Conservation (phyloP, 768 basidiomycete genomes). For the Panaeolus cyanescens region DNA sequence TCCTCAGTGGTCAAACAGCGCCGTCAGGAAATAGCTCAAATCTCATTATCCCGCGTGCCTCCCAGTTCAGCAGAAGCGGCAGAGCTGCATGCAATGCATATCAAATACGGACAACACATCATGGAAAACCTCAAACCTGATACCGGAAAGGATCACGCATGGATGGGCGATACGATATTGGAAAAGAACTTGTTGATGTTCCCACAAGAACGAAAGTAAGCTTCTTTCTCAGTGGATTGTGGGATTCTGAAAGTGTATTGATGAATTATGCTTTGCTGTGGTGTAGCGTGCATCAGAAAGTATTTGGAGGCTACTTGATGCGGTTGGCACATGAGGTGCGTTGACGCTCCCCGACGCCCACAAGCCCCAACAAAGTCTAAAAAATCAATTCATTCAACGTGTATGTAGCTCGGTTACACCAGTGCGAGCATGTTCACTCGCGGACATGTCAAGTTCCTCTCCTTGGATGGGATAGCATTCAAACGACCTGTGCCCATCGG, state of each 20-base stretch:
- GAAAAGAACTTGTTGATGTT: conserved; percentile 80
- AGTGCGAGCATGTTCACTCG: conserved; percentile 72
- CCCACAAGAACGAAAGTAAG: conserved; percentile 82
- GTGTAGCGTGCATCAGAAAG: conserved; percentile 73
- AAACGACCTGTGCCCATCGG: conserved; percentile 82
- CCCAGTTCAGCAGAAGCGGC: conserved; percentile 71
- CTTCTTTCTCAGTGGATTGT: conserved; percentile 4
- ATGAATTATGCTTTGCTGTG: not conserved
- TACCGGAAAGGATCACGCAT: conserved; percentile 48
- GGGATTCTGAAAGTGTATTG: not conserved
- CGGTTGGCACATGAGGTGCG: conserved; percentile 71
- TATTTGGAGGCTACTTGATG: conserved; percentile 76
- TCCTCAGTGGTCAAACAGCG: conserved; percentile 59
- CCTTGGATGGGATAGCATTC: conserved; percentile 81
- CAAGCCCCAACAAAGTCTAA: too few species aligned
- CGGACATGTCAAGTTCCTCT: conserved; percentile 68
- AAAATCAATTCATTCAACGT: too few species aligned
- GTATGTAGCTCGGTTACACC: conserved; percentile 74
- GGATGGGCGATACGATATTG: conserved; percentile 74
- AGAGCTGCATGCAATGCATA: conserved; percentile 68
- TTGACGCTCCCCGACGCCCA: not conserved
- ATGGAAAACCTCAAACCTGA: conserved; percentile 17
- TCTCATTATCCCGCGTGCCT: conserved; percentile 71
- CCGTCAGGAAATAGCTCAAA: conserved; percentile 52
- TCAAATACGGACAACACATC: conserved; percentile 49